phyloP scores from a whole-genome alignment of 768 basidiomycete genomes.

The Panaeolus papilionaceus region DNA sequence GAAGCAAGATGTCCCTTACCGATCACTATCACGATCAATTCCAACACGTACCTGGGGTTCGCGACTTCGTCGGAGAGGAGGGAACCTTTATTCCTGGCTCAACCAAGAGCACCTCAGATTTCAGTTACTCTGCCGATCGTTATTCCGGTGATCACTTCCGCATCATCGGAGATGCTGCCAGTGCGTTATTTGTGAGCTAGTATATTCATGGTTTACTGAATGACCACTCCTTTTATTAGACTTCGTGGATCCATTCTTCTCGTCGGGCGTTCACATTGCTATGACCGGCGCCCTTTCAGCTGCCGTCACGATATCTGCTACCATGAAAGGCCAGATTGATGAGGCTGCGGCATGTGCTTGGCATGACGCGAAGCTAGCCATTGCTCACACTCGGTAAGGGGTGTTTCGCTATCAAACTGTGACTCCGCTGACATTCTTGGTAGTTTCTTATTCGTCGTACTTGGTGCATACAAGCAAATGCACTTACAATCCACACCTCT shows the following conservation, averaged over 20 bases:
- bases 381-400: slow-evolving; percentile 41
- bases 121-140: slow-evolving; percentile 40
- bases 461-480: slow-evolving; percentile 61
- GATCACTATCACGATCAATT: slow-evolving; percentile 47
- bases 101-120: slow-evolving; percentile 39
- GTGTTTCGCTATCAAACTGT: not conserved
- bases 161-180: slow-evolving; percentile 48
- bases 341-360: slow-evolving; percentile 38
- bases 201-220: too few species aligned
- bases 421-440: not conserved
- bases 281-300: slow-evolving; percentile 46
- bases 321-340: slow-evolving; percentile 36
- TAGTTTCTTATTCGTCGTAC: slow-evolving; percentile 55
- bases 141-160: slow-evolving; percentile 44
- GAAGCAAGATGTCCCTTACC: slow-evolving; percentile 28
- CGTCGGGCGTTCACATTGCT: slow-evolving; percentile 50
- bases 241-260: slow-evolving; percentile 55
- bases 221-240: slow-evolving; percentile 29
- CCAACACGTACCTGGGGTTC: slow-evolving; percentile 37
- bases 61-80: slow-evolving; percentile 35
- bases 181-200: slow-evolving; percentile 29
- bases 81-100: slow-evolving; percentile 28
- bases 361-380: slow-evolving; percentile 43
- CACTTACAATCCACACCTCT: slow-evolving; percentile 45
- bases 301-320: slow-evolving; percentile 43